A percentile compares a stretch with the other conserved stretches of the same genome.
Conservation (phyloP, 495 filamentous ascomycete species). For the Tuber melanosporum region DNA sequence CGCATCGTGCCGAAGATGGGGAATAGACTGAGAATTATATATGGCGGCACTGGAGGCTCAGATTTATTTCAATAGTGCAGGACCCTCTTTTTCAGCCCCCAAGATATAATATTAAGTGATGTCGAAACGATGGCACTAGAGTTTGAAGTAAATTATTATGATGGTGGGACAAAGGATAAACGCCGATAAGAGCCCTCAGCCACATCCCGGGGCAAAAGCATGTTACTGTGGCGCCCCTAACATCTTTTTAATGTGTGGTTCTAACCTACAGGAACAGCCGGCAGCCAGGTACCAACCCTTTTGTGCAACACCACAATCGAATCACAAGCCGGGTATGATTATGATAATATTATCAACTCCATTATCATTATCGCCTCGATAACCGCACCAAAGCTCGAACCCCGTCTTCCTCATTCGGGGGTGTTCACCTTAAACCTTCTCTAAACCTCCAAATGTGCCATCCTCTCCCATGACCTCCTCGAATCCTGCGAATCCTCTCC, state of each 20-base stretch:
- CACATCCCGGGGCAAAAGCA: neutral
- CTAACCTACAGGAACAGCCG: neutral
- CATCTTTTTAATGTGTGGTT: neutral
- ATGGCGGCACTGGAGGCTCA: neutral
- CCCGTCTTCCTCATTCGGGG: constrained; percentile 43
- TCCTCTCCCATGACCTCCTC: constrained; percentile 43
- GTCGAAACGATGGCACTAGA: neutral
- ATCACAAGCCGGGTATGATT: neutral
- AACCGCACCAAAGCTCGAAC: neutral
- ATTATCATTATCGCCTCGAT: neutral
- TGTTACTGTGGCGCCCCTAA: neutral
- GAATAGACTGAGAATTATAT: neutral
- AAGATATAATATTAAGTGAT: neutral
- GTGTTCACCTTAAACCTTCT: constrained; percentile 25
- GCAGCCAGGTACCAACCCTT: neutral
- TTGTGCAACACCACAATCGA: neutral
- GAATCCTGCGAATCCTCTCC: constrained; percentile 27
- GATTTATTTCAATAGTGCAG: neutral
- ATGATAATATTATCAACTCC: neutral
- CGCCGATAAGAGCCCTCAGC: neutral
- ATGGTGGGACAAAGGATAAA: neutral
- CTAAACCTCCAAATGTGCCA: constrained; percentile 44
- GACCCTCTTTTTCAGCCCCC: neutral
- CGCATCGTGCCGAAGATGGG: neutral
- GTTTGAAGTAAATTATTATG: neutral